Evolutionary conservation across 208 protist genomes (phyloP), one percentile per base, ranked within the genome.

Genomic region (Strigomonas galati): DNA sequence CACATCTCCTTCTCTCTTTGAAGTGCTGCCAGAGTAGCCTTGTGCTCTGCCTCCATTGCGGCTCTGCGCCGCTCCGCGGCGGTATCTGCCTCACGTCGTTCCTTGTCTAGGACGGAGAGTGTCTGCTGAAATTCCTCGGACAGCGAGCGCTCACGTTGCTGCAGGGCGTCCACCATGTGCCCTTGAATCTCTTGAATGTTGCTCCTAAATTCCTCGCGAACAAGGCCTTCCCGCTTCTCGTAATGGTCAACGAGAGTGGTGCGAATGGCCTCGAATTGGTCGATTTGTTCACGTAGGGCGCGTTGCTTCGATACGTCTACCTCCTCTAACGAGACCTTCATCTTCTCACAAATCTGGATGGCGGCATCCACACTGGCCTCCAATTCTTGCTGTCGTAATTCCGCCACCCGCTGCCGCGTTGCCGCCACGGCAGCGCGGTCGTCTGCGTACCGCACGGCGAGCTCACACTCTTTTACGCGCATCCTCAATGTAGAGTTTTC

Each of bases 1-100:
- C 67, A 72, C 52, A 65, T 40, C 28, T 79, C 73, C 56, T 79
- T 90, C 17, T 90, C 84, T 9, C 71, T 66, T 30, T 90, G 79
- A 19, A 79, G 59, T 35, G 67, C 51, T 24, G 59, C 57, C 12
- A 68, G 62, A 0, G 62, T 68, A n/a, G 68, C 68, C 32, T 76
- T 64, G 26, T 69, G 70, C n/a, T 89, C 76, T 30, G 55, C 76
- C 21, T 81, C 76, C 67, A 81, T 71, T 21, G 71, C 67, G 30
- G 69, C 52, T 21, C 60, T 69, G 30, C 76, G 72, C 27, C 72
- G 53, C 40, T 76, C 62, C n/a, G 56, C 48, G 10, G 78, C 59
- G 17, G 67, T 54, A 14, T 73, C 46, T 31, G 74, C 35, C 24
- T 83, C 71, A 31, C 74, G 68, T 57, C 81, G 77, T 55, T 83